These are phyloP conservation scores for Salvia sclarea DNA, from an alignment of 305 asterid species.

Conservation along the genomic window DNA sequence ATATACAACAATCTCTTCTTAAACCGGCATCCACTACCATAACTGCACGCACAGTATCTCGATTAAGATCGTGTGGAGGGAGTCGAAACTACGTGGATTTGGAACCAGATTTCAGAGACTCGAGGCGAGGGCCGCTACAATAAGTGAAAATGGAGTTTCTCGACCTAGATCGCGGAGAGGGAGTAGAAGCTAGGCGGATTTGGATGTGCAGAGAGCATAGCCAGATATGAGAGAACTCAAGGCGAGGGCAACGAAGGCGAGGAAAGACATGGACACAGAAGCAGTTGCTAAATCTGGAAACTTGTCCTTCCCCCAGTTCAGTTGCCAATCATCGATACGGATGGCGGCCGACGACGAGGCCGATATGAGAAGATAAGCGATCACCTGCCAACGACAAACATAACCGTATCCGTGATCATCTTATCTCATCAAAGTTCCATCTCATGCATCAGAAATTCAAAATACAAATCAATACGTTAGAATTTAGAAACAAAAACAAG, in stretches of 20 bases:
- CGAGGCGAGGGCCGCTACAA: slow-evolving; percentile 50
- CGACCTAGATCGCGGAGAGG: neutral
- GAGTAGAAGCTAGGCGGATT: slow-evolving; percentile 32
- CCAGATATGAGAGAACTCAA: slow-evolving; percentile 75
- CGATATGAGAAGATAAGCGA: slow-evolving; percentile 84
- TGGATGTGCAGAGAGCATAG: slow-evolving; percentile 61
- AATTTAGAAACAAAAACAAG: no score
- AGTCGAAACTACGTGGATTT: slow-evolving; percentile 34
- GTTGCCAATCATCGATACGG: slow-evolving; percentile 76
- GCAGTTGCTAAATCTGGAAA: slow-evolving; percentile 81
- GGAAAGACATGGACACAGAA: slow-evolving; percentile 74
- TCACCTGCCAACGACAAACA: slow-evolving; percentile 51
- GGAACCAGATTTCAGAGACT: slow-evolving; percentile 73
- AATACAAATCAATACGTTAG: no score
- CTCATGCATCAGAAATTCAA: neutral
- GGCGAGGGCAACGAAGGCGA: slow-evolving; percentile 81
- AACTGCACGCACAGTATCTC: neutral
- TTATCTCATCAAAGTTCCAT: neutral
- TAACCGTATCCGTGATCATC: neutral
- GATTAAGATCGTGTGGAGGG: neutral
- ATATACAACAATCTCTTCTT: neutral
- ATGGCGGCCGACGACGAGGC: slow-evolving; percentile 86
- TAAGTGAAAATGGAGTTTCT: neutral
- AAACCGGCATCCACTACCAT: neutral
- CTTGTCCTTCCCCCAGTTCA: slow-evolving; percentile 84